Conservation (phyloP, 2,329 filamentous ascomycete genomes). For the Fusarium lateritium region DNA sequence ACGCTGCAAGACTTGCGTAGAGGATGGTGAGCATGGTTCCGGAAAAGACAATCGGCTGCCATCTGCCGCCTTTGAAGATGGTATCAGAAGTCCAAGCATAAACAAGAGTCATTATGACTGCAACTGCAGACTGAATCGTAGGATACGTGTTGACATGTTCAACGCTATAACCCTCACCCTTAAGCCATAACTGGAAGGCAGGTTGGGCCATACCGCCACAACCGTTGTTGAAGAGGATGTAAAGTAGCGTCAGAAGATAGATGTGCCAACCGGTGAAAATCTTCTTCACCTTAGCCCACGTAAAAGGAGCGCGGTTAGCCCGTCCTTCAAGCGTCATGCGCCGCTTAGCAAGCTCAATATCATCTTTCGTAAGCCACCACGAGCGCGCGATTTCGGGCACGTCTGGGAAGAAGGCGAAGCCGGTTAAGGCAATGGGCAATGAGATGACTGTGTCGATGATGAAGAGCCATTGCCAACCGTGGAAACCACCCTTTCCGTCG, state of each 20-base stretch:
- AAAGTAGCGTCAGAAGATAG: conserved; percentile 70
- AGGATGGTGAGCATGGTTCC: conserved; percentile 60
- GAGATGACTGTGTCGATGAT: conserved; percentile 56
- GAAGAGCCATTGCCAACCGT: conserved; percentile 62
- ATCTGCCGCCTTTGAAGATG: conserved; percentile 70
- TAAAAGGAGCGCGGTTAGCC: conserved; percentile 58
- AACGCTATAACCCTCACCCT: conserved; percentile 63
- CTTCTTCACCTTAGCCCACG: conserved; percentile 67
- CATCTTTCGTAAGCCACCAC: conserved; percentile 50
- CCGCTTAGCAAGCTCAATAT: conserved; percentile 48
- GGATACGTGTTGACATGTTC: conserved; percentile 2
- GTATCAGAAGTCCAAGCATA: conserved; percentile 78
- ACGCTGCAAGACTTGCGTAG: conserved; percentile 58
- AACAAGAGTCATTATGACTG: conserved; percentile 66
- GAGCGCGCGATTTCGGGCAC: conserved; percentile 47
- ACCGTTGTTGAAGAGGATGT: conserved; percentile 77
- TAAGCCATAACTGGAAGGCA: conserved; percentile 68
- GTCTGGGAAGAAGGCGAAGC: conserved; percentile 53
- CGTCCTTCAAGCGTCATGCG: conserved; percentile 60
- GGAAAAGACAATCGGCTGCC: conserved; percentile 74
- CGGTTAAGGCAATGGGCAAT: conserved; percentile 52
- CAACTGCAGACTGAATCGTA: too few species aligned
- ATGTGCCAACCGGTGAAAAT: conserved; percentile 78
- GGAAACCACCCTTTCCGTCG: conserved; percentile 60
- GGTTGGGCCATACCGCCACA: conserved; percentile 64